Evolutionary conservation across 78 protist species (phyloP).

Genomic region (Salpingoeca rosetta): DNA sequence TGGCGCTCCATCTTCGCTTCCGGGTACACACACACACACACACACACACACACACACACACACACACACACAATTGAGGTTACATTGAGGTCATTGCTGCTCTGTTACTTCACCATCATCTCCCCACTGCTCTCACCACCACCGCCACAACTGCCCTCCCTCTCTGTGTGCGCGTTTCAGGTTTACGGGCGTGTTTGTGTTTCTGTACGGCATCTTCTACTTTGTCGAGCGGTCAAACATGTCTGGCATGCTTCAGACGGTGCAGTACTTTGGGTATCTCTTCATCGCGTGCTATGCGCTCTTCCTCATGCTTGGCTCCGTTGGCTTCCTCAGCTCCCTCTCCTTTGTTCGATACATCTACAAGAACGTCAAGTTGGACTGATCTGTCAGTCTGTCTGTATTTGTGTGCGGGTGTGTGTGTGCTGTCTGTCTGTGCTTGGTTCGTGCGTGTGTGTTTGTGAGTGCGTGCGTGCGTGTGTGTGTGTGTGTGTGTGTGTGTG

Average conservation of each 20-base stretch:
- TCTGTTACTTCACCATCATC: too few species aligned
- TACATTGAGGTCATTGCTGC: not conserved
- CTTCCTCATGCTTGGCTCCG: conserved; percentile 85
- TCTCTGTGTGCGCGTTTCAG: not conserved
- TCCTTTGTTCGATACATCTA: conserved; percentile 81
- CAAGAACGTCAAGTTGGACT: conserved; percentile 66
- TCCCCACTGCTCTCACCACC: too few species aligned
- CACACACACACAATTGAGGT: too few species aligned
- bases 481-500: not conserved
- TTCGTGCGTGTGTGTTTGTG: not conserved
- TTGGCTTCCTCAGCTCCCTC: conserved; percentile 80
- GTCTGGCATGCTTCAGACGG: conserved; percentile 85
- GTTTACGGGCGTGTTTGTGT: conserved; percentile 75
- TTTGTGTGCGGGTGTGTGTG: not conserved
- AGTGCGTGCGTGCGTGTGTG: not conserved
- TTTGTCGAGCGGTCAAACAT: conserved; percentile 64
- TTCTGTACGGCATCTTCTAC: conserved; percentile 74
- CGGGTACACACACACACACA: conserved; percentile 37
- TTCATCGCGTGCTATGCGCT: conserved; percentile 63
- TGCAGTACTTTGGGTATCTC: conserved; percentile 91
- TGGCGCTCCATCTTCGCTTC: conserved; percentile 75
- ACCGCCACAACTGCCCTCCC: too few species aligned
- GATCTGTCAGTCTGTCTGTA: not conserved
- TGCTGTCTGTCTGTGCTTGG: not conserved
- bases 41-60: not conserved